phyloP scores from a whole-genome alignment of 306 rosid genomes.

The Lablab purpureus region DNA sequence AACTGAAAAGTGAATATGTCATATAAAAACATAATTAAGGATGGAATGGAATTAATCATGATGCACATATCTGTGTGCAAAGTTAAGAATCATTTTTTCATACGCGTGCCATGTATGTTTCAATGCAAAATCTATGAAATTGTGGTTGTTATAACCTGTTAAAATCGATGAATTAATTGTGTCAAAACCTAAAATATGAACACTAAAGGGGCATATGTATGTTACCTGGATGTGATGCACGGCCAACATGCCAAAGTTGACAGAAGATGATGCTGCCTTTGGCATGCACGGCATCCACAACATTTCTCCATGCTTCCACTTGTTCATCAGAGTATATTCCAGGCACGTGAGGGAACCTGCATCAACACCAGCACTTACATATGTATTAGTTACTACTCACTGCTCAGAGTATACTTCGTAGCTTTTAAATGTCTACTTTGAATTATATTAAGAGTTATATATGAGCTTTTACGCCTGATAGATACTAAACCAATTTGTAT shows the following conservation, averaged over 20 bases:
- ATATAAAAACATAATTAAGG: background rate
- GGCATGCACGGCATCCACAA: conserved; percentile 92
- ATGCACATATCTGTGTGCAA: background rate
- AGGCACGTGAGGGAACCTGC: conserved; percentile 59
- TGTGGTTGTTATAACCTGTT: background rate
- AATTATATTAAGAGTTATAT: no score
- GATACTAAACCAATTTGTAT: no score
- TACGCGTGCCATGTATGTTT: background rate
- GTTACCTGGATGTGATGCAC: conserved; percentile 74
- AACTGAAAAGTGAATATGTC: background rate
- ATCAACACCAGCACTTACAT: background rate
- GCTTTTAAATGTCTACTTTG: no score
- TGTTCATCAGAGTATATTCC: conserved; percentile 58
- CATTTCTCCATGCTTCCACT: conserved; percentile 83
- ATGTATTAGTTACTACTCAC: no score
- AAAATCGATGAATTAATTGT: background rate
- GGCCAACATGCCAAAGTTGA: conserved; percentile 97
- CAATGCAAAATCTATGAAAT: background rate
- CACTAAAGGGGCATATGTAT: background rate
- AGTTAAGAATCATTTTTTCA: background rate
- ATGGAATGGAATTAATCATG: background rate
- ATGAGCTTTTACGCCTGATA: no score
- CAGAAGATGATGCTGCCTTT: conserved; percentile 81
- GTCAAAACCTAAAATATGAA: background rate
- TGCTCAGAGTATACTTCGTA: no score